Evolutionary conservation across 768 basidiomycete genomes (phyloP), one percentile per base, ranked within the genome.

Genomic region (Tylopilus subfusipes): DNA sequence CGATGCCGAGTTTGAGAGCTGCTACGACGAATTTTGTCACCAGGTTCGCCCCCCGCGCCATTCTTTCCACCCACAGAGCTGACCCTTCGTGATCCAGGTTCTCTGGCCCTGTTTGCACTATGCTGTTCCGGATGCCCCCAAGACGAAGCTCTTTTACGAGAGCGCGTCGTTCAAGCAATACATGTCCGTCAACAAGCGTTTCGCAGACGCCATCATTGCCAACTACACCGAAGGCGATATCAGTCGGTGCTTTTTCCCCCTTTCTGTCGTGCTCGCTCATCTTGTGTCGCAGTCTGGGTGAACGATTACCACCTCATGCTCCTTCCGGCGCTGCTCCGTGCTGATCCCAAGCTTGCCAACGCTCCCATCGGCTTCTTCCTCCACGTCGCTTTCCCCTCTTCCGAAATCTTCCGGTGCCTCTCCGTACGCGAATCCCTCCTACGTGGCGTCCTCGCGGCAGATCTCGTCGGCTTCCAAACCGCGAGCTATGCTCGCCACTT

Each of bases 231-330:
- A 92, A 22, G 96, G 96, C 46, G 96, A 99, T 69, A 84, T 98
- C 65, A 83, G 79, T 82, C 25, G 13, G 66, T 61, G 6, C 22
- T 22, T 45, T 16, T 14, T 24, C 43, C 5, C 43, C 5, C 18
- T 22, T 39, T 43, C 33, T 54, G 40, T 36, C 50, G 25, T 42
- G 6, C 30, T 21, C 22, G 0, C 57, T 64, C 44, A 66, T 48
- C 38, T 21, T 4, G 3, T 34, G 4, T 49, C 21, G 8, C 18
- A 80, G 79, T 90, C 62, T 90, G 86, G 86, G 79, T 91, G 4
- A 93, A 99, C 72, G 96, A 98, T 74, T 99, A 98, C 72, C 96
- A 99, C 66, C 85, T 98, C n/a, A n/a, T n/a, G n/a, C n/a, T n/a
- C n/a, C 61, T 97, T 97, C 80, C 80, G 94, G 10, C 96, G 93